A percentile compares a stretch with the other conserved stretches of the same genome.
phyloP scores from a whole-genome alignment of 192 early-diverging fungal genomes.

The Coemansia sp. region DNA sequence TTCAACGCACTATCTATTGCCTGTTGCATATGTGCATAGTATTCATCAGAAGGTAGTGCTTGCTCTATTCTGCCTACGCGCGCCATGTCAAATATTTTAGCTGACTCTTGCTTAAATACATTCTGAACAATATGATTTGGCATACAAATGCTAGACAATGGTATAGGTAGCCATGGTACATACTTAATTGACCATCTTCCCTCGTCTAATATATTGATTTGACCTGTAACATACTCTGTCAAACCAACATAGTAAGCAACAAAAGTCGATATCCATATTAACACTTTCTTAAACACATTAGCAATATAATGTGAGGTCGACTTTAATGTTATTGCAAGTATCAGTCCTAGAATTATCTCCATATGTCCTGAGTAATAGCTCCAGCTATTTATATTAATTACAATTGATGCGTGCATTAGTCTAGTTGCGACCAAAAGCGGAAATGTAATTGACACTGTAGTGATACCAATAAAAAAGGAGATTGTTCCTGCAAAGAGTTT shows the following conservation, averaged over 20 bases:
- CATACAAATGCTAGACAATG: not conserved
- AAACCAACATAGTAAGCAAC: slow-evolving; percentile 1
- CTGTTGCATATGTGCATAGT: slow-evolving; percentile 4
- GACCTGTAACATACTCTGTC: slow-evolving; percentile 15
- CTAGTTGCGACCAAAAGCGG: not conserved
- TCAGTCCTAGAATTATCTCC: not conserved
- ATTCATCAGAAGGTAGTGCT: slow-evolving; percentile 3
- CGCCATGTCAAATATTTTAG: not conserved
- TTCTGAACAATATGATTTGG: slow-evolving; percentile 1
- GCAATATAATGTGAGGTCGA: not conserved
- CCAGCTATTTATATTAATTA: not conserved
- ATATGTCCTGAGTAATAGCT: not conserved
- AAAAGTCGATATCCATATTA: not conserved
- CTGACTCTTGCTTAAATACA: not conserved
- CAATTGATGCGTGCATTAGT: not conserved
- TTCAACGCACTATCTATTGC: not conserved
- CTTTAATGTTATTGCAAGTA: not conserved
- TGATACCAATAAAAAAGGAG: not conserved
- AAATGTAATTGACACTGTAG: not conserved
- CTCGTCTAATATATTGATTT: slow-evolving; percentile 5
- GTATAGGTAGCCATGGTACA: not conserved
- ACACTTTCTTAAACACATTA: not conserved
- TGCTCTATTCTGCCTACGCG: not conserved
- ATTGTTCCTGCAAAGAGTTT: not conserved
- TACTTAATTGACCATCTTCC: slow-evolving; percentile 4